phyloP scores from a whole-genome alignment of 2,329 filamentous ascomycete species.

The Tympanopsis confertula region DNA sequence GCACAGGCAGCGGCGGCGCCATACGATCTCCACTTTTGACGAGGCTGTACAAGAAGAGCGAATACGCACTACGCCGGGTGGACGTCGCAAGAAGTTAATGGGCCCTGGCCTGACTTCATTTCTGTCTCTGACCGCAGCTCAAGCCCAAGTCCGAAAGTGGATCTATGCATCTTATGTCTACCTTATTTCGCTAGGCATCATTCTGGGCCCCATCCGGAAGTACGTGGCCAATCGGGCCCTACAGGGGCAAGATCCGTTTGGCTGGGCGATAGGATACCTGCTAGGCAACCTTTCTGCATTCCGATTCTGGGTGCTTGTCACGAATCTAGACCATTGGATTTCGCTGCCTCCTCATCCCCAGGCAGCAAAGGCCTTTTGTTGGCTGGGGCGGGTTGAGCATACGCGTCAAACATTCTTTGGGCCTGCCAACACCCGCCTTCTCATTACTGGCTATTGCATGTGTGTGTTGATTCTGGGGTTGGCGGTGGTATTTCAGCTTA shows the following conservation, averaged over 20 bases:
- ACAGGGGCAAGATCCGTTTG: conserved; percentile 65
- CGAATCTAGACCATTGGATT: conserved; percentile 65
- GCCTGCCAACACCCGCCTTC: conserved; percentile 69
- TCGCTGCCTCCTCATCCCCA: conserved; percentile 43
- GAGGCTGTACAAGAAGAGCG: conserved; percentile 16
- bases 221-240: conserved; percentile 62
- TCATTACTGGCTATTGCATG: conserved; percentile 65
- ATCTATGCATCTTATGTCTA: conserved; percentile 75
- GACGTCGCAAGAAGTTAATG: conserved; percentile 52
- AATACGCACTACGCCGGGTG: conserved; percentile 38
- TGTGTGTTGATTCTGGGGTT: conserved; percentile 61
- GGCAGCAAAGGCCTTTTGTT: conserved; percentile 24
- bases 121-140: conserved; percentile 65
- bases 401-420: conserved; percentile 56
- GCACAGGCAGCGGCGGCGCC: conserved; percentile 24
- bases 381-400: conserved; percentile 50
- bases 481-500: conserved; percentile 62
- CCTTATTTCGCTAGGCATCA: conserved; percentile 46
- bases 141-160: conserved; percentile 72
- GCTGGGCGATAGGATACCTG: conserved; percentile 85
- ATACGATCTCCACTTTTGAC: conserved; percentile 37
- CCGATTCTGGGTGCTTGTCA: conserved; percentile 57
- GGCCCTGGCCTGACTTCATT: conserved; percentile 60
- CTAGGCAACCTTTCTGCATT: conserved; percentile 68
- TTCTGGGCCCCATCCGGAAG: conserved; percentile 59